Base-by-base conservation (phyloP, 176 grass and related monocot species). In the Hordeum marinum region DNA sequence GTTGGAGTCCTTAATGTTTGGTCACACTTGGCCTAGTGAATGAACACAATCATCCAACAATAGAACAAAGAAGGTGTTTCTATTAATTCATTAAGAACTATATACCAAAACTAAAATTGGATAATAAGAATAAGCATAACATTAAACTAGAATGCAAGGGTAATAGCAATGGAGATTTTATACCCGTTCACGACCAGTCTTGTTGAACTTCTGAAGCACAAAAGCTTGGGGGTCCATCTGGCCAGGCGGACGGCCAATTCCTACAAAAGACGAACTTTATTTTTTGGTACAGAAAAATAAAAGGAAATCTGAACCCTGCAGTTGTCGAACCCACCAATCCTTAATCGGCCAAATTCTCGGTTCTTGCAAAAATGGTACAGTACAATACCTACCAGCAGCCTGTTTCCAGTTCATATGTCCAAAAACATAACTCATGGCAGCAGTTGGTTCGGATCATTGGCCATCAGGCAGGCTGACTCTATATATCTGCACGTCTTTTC, bases 201-300 rank as follows among this genome's bases (percentile, higher is more conserved):
- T 90, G 57, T 92, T 95, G 68, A 98, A 98, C 78, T 91, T 95
- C 76, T 98, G 91, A 76, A 98, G 93, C 76, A 91, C 83, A 91
- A 98, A 98, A 24, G 96, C 93, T 76, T 90, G 95, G 10, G 93
- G 93, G 72, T 98, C 96, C 96, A 98, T 98, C 79, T 95, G 91
- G 45, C 93, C 93, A 77, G 93, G 85, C 37, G 91, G 93, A 31
- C 90, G 82, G 61, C 96, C 91, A 27, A 98, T 96, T 82, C 93
- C 93, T 98, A 82, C 80, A 88, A 41, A 43, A 85, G 63, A 40
- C 12, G 66, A 85, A 68, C 43, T 39, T 80, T 79, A 45, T 68
- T 17, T 15, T 62, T 43, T 77, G 42, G 26, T 79, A 79, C 42
- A 70, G 18, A 29, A 79, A 83, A 71, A 1, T 1, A 80, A 63